phyloP scores from a whole-genome alignment of 2,329 filamentous ascomycete genomes.

The Tolypocladium pustulatum region DNA sequence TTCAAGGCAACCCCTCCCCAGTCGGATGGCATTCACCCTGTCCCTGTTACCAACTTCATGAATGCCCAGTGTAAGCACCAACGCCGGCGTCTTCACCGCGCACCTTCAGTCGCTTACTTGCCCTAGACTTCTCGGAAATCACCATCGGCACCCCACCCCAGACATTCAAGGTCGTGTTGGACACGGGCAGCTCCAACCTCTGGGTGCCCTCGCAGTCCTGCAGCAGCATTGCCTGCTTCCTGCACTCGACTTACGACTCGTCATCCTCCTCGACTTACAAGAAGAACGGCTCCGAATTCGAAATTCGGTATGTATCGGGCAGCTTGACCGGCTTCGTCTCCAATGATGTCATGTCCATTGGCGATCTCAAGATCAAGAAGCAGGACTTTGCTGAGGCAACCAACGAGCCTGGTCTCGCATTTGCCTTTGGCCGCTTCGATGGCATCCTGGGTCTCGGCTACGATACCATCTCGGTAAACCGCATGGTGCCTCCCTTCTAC shows the following conservation, averaged over 20 bases:
- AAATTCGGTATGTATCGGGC: conserved; percentile 92
- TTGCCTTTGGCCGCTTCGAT: conserved; percentile 95
- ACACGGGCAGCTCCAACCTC: conserved; percentile 97
- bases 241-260: conserved; percentile 95
- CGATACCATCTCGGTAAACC: conserved; percentile 94
- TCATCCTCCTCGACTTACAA: conserved; percentile 81
- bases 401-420: conserved; percentile 88
- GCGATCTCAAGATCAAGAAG: conserved; percentile 76
- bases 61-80: conserved; percentile 84
- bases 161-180: conserved; percentile 94
- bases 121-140: conserved; percentile 90
- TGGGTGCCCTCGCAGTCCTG: conserved; percentile 93
- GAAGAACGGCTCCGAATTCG: conserved; percentile 85
- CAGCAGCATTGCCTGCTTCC: conserved; percentile 93
- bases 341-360: conserved; percentile 75
- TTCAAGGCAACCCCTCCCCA: conserved; percentile 66
- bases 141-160: conserved; percentile 85
- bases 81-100: not conserved
- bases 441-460: conserved; percentile 93
- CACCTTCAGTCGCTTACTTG: not conserved
- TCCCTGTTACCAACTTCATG: conserved; percentile 93
- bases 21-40: conserved; percentile 59
- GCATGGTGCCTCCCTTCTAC: conserved; percentile 92
- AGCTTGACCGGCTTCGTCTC: conserved; percentile 91
- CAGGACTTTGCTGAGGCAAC: conserved; percentile 97